Evolutionary conservation across 495 filamentous ascomycete genomes (phyloP).

Genomic region (Penicillium atrosanguineum): DNA sequence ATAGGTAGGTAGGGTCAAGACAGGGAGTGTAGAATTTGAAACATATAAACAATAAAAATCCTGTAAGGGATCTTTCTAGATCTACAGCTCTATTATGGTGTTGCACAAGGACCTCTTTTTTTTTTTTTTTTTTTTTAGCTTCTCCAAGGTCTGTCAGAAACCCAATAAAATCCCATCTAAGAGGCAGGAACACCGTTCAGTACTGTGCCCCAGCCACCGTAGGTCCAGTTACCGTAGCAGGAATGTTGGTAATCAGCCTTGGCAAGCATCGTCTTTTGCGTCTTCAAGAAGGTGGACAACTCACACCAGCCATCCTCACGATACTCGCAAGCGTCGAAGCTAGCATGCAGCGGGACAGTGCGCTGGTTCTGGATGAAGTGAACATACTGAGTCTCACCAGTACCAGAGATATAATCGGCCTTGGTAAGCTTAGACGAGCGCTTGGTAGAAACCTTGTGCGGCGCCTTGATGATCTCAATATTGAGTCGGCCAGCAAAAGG

Average conservation of each 20-base stretch:
- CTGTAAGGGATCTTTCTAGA: neutral
- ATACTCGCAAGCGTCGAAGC: slow-evolving; percentile 54
- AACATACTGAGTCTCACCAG: slow-evolving; percentile 51
- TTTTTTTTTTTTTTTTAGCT: too few species aligned
- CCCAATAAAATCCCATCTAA: neutral
- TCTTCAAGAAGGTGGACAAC: slow-evolving; percentile 51
- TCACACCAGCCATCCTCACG: slow-evolving; percentile 67
- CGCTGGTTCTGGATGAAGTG: slow-evolving; percentile 66
- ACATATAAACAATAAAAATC: too few species aligned
- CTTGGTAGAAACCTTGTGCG: slow-evolving; percentile 44
- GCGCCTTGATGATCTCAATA: slow-evolving; percentile 62
- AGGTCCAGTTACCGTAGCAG: slow-evolving; percentile 37
- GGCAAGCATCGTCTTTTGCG: slow-evolving; percentile 42
- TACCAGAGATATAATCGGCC: slow-evolving; percentile 14
- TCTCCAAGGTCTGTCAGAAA: neutral
- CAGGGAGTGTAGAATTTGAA: neutral
- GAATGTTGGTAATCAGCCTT: slow-evolving; percentile 50
- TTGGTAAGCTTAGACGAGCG: slow-evolving; percentile 25
- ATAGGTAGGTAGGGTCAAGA: too few species aligned
- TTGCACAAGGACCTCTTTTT: neutral
- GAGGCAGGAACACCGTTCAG: slow-evolving; percentile 20
- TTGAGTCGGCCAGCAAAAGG: slow-evolving; percentile 61
- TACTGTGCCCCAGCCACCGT: slow-evolving; percentile 13
- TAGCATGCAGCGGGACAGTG: slow-evolving; percentile 56
- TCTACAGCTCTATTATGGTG: neutral